Base-by-base conservation (phyloP, 805 yeast genomes). In the Cyberlindnera saturnus region DNA sequence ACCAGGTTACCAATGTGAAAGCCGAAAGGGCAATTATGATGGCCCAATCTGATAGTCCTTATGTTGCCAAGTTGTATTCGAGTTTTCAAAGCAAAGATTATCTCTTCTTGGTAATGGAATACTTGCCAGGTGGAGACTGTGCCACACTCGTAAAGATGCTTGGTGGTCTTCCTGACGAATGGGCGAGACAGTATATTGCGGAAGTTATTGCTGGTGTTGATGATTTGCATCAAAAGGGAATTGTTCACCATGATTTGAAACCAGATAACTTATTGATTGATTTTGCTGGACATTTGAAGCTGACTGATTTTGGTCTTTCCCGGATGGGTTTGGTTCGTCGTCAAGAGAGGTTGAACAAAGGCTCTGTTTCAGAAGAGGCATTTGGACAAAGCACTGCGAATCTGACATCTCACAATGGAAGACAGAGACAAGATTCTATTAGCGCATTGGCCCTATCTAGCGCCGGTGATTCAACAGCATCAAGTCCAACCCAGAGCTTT, bases 1-100 rank as follows among this genome's bases (percentile, higher is more conserved):
- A 95, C 69, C 99, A 93, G 67, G 91, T 91, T 5, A 81, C 90
- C 17, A 93, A 93, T 60, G 96, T 95, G 29, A 86, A 85, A 55
- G 86, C 96, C 1, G 99, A 95, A 61, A 69, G 99, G 36, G 96
- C 97, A 0, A 91, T 91, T n/a, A 82, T 93, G 89, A 93, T 93
- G 95, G 82, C 95, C 2, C 98, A 93, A 59, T 78, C 95, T 3
- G 91, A 89, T 49, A 84, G 91, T 32, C 95, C 96, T 0, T 88
- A 84, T 59, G 97, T 93, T 46, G 98, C 96, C 1, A 89, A 83
- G 57, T 69, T 93, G 28, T 86, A 81, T 56, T 86, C 85, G 40
- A 83, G 95, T 30, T 93, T 93, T 62, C 99, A 93, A 64, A 86
- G 87, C 47, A 77, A 78, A 39, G 95, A 88, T 47, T 89, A 83